Conservation (phyloP, 2,329 filamentous ascomycete genomes). For the Hansfordia pulvinata region DNA sequence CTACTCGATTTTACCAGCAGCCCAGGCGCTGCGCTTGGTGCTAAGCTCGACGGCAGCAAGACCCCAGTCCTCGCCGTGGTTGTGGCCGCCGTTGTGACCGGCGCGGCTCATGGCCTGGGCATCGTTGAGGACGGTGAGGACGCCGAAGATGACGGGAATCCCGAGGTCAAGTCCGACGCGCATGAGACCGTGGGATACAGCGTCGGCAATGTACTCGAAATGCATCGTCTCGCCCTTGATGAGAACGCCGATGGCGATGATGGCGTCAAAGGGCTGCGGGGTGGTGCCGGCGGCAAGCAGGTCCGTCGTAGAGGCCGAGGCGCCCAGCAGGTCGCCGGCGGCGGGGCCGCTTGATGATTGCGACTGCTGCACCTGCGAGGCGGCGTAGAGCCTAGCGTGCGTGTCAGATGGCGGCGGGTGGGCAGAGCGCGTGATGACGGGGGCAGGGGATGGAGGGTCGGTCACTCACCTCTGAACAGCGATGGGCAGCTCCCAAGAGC, state of each 20-base stretch:
- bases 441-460: slow-evolving; percentile 4
- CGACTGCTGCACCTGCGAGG: slow-evolving; percentile 72
- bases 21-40: slow-evolving; percentile 75
- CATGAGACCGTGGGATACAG: slow-evolving; percentile 87
- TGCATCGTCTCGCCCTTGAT: slow-evolving; percentile 99
- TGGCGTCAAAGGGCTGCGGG: slow-evolving; percentile 68
- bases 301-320: slow-evolving; percentile 52
- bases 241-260: slow-evolving; percentile 88
- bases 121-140: slow-evolving; percentile 79
- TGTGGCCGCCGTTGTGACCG: slow-evolving; percentile 61
- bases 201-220: slow-evolving; percentile 95
- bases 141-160: slow-evolving; percentile 81
- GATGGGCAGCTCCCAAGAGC: slow-evolving; percentile 88
- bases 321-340: slow-evolving; percentile 64
- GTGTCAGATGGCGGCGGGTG: slow-evolving; percentile 1
- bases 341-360: slow-evolving; percentile 44
- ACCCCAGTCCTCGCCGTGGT: slow-evolving; percentile 96
- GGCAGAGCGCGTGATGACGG: slow-evolving; percentile 1
- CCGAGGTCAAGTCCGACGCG: slow-evolving; percentile 80
- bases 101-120: slow-evolving; percentile 79
- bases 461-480: slow-evolving; percentile 64
- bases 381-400: slow-evolving; percentile 59
- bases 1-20: slow-evolving; percentile 47
- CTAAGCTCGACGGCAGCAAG: slow-evolving; percentile 88
- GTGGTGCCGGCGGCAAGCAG: slow-evolving; percentile 35